phyloP scores from a whole-genome alignment of 139 green algal genomes.

The Picochlorum sp. region DNA sequence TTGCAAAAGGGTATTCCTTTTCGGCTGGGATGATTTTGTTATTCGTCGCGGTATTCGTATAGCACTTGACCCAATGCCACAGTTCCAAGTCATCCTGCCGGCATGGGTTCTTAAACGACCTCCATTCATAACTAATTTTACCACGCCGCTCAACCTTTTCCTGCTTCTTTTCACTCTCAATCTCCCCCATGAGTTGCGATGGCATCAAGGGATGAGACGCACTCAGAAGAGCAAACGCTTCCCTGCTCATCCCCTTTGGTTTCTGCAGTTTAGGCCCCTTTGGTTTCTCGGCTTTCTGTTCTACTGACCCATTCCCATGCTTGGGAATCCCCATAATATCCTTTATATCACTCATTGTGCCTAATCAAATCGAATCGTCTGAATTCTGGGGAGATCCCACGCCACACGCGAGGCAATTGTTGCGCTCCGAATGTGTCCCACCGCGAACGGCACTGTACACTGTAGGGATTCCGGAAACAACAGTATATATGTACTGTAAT shows the following conservation, averaged over 20 bases:
- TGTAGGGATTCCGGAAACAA: no score
- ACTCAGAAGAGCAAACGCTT: constrained; percentile 82
- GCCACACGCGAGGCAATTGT: no score
- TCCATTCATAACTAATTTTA: constrained; percentile 49
- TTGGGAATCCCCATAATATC: constrained; percentile 77
- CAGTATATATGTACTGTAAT: no score
- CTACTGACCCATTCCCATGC: constrained; percentile 1
- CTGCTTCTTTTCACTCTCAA: constrained; percentile 21
- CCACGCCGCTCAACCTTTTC: neutral
- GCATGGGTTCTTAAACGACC: constrained; percentile 65
- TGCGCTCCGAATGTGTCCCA: no score
- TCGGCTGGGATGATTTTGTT: constrained; percentile 46
- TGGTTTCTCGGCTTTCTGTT: constrained; percentile 39
- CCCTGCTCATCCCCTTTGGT: constrained; percentile 73
- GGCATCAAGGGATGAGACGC: constrained; percentile 72
- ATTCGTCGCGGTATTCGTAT: constrained; percentile 54
- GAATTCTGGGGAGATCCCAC: no score
- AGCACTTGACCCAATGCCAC: constrained; percentile 79
- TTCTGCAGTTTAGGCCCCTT: constrained; percentile 50
- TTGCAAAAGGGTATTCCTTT: constrained; percentile 73
- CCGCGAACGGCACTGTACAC: no score
- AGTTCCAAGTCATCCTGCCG: constrained; percentile 64
- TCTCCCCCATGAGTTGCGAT: constrained; percentile 46
- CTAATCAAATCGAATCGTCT: neutral
- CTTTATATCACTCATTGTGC: constrained; percentile 71